Conservation (phyloP, 1,284 basidiomycete genomes). For the Rugiboletus extremiorientalis region DNA sequence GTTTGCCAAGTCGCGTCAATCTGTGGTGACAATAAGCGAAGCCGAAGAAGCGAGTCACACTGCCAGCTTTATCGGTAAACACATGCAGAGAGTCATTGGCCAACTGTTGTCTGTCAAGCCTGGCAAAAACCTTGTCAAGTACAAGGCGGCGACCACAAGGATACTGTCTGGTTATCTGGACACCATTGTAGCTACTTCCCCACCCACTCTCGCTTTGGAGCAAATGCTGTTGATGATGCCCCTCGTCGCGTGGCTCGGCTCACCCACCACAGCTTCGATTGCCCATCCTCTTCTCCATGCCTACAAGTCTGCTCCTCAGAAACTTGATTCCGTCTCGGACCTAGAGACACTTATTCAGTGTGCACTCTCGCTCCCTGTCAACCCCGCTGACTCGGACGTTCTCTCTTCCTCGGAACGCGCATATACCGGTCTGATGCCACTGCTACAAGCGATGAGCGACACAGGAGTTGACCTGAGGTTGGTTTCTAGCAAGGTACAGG, state of each 20-base stretch:
- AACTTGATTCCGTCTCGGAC: slow-evolving; percentile 23
- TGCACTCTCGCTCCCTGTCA: slow-evolving; percentile 23
- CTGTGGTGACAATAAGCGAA: not conserved
- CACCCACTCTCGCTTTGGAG: slow-evolving; percentile 7
- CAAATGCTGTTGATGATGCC: slow-evolving; percentile 16
- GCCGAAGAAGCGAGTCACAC: slow-evolving; percentile 21
- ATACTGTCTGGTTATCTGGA: slow-evolving; percentile 22
- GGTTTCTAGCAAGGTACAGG: slow-evolving; percentile 21
- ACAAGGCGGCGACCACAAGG: slow-evolving; percentile 10
- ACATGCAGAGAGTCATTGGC: slow-evolving; percentile 3
- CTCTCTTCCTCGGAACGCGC: slow-evolving; percentile 3
- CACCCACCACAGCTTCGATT: slow-evolving; percentile 10
- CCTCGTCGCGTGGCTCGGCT: slow-evolving; percentile 17
- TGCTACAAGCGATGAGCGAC: slow-evolving; percentile 25
- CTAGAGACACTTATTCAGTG: slow-evolving; percentile 33
- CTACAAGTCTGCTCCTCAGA: slow-evolving; percentile 30
- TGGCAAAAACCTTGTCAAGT: slow-evolving; percentile 19
- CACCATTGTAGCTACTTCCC: slow-evolving; percentile 2
- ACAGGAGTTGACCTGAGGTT: slow-evolving; percentile 16
- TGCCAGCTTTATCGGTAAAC: slow-evolving; percentile 19
- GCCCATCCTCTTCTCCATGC: slow-evolving; percentile 25
- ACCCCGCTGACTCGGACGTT: not conserved
- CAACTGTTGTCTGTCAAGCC: slow-evolving; percentile 18
- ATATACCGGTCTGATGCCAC: slow-evolving; percentile 21
- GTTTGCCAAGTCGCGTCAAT: slow-evolving; percentile 12